Conservation (phyloP, 768 basidiomycete genomes). For the Hericium alpestre region DNA sequence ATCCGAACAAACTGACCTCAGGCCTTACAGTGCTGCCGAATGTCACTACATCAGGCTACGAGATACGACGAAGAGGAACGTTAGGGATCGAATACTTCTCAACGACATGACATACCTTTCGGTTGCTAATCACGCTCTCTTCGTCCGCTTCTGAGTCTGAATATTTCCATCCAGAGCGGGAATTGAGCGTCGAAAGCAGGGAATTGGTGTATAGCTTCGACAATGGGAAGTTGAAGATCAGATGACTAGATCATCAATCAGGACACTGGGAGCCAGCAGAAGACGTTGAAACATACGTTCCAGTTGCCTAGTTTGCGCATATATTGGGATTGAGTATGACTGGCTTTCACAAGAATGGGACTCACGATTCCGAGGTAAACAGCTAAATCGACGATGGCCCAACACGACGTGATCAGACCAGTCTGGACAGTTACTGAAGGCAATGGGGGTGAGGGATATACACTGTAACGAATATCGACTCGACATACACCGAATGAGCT, state of each 20-base stretch:
- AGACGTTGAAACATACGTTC: not conserved
- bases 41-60: not conserved
- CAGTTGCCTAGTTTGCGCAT: not conserved
- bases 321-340: not conserved
- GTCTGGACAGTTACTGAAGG: slow-evolving; percentile 21
- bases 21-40: not conserved
- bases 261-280: too few relatives aligned
- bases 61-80: not conserved
- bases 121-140: not conserved
- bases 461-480: too few relatives aligned
- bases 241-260: not conserved
- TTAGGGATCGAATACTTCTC: not conserved
- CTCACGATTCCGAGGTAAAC: slow-evolving; percentile 17
- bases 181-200: not conserved
- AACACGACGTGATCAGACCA: slow-evolving; percentile 17
- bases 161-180: slow-evolving; percentile 13
- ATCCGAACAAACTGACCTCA: not conserved
- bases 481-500: slow-evolving; percentile 10
- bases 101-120: not conserved
- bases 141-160: not conserved
- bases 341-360: not conserved
- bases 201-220: not conserved
- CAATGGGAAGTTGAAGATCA: slow-evolving; percentile 13
- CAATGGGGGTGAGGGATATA: not conserved
- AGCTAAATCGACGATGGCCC: slow-evolving; percentile 15